A percentile compares a stretch with the other conserved stretches of the same genome.
These are phyloP conservation scores for Lasiosphaeris hirsuta DNA, from an alignment of 495 filamentous ascomycete species.

Conservation along the genomic window DNA sequence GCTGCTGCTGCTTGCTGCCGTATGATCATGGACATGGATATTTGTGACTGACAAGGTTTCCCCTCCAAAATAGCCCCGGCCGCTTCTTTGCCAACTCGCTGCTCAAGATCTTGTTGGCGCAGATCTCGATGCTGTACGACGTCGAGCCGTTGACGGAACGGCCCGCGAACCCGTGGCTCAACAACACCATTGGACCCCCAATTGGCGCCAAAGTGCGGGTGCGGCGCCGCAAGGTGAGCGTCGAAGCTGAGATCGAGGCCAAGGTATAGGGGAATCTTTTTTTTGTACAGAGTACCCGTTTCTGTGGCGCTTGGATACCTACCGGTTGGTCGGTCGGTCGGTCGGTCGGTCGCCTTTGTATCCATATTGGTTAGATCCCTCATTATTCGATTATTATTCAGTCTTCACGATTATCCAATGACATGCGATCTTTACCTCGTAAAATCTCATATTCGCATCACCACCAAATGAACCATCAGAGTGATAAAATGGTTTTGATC, in stretches of 20 bases:
- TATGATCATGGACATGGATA: too few species aligned
- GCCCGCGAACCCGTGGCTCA: slow-evolving; percentile 17
- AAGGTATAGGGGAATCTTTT: neutral
- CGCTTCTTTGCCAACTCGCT: slow-evolving; percentile 43
- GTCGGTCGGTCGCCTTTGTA: too few species aligned
- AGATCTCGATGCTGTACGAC: slow-evolving; percentile 40
- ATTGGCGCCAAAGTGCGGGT: slow-evolving; percentile 3
- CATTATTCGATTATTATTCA: too few species aligned
- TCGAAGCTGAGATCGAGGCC: neutral
- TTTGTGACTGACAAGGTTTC: neutral
- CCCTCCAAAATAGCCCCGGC: slow-evolving; percentile 23
- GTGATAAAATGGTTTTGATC: too few species aligned
- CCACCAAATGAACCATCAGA: too few species aligned
- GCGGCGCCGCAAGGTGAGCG: slow-evolving; percentile 5
- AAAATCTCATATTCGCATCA: too few species aligned
- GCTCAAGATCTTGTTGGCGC: slow-evolving; percentile 40
- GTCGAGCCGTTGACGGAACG: slow-evolving; percentile 31
- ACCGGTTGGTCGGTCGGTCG: too few species aligned
- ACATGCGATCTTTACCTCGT: too few species aligned
- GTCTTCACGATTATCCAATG: too few species aligned
- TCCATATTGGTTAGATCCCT: too few species aligned
- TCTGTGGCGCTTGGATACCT: neutral
- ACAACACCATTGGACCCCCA: slow-evolving; percentile 13
- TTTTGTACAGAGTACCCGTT: neutral
- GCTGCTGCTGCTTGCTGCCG: too few species aligned